Conservation (phyloP, 257 asterid species). For the Gentiana straminea region DNA sequence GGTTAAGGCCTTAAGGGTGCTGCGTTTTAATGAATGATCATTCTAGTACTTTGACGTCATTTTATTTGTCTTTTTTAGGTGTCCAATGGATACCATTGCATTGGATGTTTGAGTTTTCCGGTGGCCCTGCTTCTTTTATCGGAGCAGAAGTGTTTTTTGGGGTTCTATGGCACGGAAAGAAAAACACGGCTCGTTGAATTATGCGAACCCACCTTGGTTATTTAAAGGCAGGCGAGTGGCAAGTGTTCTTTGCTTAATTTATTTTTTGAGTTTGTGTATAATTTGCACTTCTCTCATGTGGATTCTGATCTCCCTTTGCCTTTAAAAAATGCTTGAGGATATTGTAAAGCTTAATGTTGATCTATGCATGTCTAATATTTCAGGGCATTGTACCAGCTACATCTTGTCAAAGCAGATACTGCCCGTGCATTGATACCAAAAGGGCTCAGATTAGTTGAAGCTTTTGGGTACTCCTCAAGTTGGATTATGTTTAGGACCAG, state of each 20-base stretch:
- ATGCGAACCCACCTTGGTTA: constrained; percentile 88
- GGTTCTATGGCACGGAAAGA: constrained; percentile 35
- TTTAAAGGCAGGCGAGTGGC: constrained; percentile 86
- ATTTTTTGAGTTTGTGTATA: neutral
- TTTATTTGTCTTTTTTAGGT: neutral
- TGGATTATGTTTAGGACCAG: constrained; percentile 1
- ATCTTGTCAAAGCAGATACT: constrained; percentile 88
- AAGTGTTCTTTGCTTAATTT: neutral
- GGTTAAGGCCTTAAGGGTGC: no score
- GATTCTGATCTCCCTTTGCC: neutral
- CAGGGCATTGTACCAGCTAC: constrained; percentile 96
- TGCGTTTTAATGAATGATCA: no score
- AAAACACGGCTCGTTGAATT: constrained; percentile 26
- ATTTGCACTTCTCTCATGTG: neutral
- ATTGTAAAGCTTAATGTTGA: neutral
- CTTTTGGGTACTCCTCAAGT: constrained; percentile 55
- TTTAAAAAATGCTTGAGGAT: neutral
- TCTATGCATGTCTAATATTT: constrained; percentile 8
- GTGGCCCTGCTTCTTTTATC: constrained; percentile 8
- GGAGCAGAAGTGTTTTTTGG: constrained; percentile 6
- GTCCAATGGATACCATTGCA: neutral
- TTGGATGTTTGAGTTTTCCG: neutral
- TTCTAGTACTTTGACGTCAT: no score
- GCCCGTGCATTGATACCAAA: constrained; percentile 92
- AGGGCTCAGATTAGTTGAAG: constrained; percentile 84